phyloP scores from a whole-genome alignment of 1,284 basidiomycete species.

The Macrocystidia cucumis region DNA sequence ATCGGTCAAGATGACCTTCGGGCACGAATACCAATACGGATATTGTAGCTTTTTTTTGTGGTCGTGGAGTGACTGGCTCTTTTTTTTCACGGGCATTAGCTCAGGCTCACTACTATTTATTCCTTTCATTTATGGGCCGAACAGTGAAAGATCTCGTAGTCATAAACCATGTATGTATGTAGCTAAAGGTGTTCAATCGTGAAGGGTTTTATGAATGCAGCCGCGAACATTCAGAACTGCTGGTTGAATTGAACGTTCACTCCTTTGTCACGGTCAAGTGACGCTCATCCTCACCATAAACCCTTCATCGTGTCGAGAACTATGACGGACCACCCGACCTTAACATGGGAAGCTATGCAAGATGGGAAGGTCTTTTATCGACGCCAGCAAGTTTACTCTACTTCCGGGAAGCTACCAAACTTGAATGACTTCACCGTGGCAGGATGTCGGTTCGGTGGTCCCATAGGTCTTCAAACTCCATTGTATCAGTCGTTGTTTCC shows the following conservation, averaged over 20 bases:
- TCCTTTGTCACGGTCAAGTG: too few relatives aligned
- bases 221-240: too few relatives aligned
- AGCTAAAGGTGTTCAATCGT: too few relatives aligned
- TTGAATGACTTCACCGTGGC: slow-evolving; percentile 78
- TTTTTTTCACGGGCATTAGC: too few relatives aligned
- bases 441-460: slow-evolving; percentile 82
- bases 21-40: slow-evolving; percentile 49
- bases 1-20: slow-evolving; percentile 53
- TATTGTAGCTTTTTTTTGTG: slow-evolving; percentile 28
- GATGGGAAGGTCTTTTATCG: slow-evolving; percentile 75
- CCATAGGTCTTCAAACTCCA: slow-evolving; percentile 56
- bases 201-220: too few relatives aligned
- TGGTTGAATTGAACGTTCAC: too few relatives aligned
- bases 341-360: slow-evolving; percentile 75
- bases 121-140: too few relatives aligned
- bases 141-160: too few relatives aligned
- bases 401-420: slow-evolving; percentile 69
- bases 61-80: background rate
- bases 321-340: slow-evolving; percentile 63
- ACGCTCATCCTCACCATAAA: too few relatives aligned
- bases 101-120: too few relatives aligned
- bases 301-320: slow-evolving; percentile 1
- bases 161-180: too few relatives aligned
- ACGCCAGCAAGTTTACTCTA: slow-evolving; percentile 75
- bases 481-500: background rate